Evolutionary conservation across 1,284 basidiomycete genomes (phyloP).

Genomic region (Grifola frondosa): DNA sequence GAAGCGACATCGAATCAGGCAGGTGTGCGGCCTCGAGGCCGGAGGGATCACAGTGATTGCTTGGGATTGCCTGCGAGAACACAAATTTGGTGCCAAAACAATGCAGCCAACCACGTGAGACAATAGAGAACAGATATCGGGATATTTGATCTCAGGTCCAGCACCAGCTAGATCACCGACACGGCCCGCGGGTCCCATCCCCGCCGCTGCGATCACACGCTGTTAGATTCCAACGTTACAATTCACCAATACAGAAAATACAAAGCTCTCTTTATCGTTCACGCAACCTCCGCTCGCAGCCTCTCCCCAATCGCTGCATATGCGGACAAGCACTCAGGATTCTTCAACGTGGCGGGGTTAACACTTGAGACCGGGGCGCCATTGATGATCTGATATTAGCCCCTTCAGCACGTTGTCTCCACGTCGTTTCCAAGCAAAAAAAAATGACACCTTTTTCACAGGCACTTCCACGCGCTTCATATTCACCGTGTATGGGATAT

Average conservation of each 20-base stretch:
- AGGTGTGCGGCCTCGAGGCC: too few relatives aligned
- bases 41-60: too few relatives aligned
- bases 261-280: conserved; percentile 1
- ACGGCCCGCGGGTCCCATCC: too few relatives aligned
- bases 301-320: conserved; percentile 58
- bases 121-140: too few relatives aligned
- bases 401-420: conserved; percentile 15
- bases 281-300: conserved; percentile 22
- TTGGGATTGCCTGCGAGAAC: too few relatives aligned
- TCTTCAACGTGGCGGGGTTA: conserved; percentile 76
- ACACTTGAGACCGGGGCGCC: conserved; percentile 70
- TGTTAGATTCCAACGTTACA: too few relatives aligned
- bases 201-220: too few relatives aligned
- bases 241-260: not conserved
- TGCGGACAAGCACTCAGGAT: conserved; percentile 70
- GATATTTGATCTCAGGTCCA: too few relatives aligned
- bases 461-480: conserved; percentile 85
- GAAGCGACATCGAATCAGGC: too few relatives aligned
- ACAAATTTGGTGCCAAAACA: too few relatives aligned
- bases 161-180: too few relatives aligned
- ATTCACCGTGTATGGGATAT: conserved; percentile 85
- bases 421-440: not conserved
- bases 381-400: conserved; percentile 68
- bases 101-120: too few relatives aligned
- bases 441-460: conserved; percentile 65